These are phyloP conservation scores for Coprinopsis cinerea DNA, from an alignment of 768 basidiomycete species.

Conservation along the genomic window DNA sequence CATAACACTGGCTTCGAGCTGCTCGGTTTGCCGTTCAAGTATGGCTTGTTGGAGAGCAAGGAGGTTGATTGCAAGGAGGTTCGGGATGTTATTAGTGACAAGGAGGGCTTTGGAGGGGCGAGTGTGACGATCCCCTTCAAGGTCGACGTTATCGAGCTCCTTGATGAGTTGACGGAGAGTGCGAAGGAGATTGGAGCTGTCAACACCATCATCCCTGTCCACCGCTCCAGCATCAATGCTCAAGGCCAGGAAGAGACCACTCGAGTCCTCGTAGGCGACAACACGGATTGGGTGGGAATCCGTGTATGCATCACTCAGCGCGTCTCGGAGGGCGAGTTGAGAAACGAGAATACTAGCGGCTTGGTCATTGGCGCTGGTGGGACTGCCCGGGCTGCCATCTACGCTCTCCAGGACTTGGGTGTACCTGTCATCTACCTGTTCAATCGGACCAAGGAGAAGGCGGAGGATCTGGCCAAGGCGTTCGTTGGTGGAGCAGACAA, in stretches of 20 bases:
- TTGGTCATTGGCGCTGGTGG: conserved; percentile 95
- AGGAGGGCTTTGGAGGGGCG: conserved; percentile 85
- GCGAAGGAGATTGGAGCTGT: conserved; percentile 89
- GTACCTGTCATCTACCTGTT: conserved; percentile 72
- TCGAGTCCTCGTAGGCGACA: conserved; percentile 75
- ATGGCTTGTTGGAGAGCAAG: conserved; percentile 71
- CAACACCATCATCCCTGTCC: conserved; percentile 78
- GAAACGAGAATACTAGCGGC: conserved; percentile 45
- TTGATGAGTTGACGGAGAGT: conserved; percentile 75
- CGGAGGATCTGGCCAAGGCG: conserved; percentile 55
- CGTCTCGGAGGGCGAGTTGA: conserved; percentile 30
- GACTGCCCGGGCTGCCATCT: conserved; percentile 90
- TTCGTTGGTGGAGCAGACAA: conserved; percentile 49
- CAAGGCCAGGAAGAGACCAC: conserved; percentile 24
- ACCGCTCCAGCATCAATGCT: not conserved
- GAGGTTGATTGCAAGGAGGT: conserved; percentile 54
- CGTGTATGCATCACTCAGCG: conserved; percentile 43
- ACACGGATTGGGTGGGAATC: conserved; percentile 95
- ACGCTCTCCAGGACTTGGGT: conserved; percentile 70
- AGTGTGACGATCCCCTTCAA: conserved; percentile 97
- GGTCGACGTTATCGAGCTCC: conserved; percentile 77
- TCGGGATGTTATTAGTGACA: conserved; percentile 52
- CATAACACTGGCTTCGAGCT: conserved; percentile 84
- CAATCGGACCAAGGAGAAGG: conserved; percentile 79
- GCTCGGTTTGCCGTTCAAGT: conserved; percentile 81